phyloP scores from a whole-genome alignment of 192 early-diverging fungal species.

The Backusella australiensis region DNA sequence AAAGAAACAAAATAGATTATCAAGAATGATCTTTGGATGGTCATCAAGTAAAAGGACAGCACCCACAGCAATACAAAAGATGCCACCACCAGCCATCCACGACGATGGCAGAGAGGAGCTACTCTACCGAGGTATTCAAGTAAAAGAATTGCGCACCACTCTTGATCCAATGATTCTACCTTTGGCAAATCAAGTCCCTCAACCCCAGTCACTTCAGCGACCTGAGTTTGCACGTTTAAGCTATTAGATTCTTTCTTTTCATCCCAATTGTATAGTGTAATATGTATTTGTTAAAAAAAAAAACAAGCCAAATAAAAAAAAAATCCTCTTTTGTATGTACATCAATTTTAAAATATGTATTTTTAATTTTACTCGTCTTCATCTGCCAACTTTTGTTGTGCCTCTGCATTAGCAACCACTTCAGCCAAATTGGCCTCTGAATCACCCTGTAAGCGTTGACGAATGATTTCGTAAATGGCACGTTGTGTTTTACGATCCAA shows the following conservation, averaged over 20 bases:
- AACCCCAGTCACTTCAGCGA: background rate
- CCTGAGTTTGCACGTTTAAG: background rate
- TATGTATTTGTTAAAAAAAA: background rate
- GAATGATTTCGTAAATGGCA: conserved; percentile 76
- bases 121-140: background rate
- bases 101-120: background rate
- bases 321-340: background rate
- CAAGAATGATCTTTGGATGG: background rate
- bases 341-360: background rate
- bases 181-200: background rate
- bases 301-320: background rate
- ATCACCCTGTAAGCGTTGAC: conserved; percentile 39
- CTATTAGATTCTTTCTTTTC: background rate
- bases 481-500: conserved; percentile 70
- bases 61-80: background rate
- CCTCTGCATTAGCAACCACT: conserved; percentile 35
- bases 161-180: background rate
- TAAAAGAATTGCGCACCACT: background rate
- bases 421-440: conserved; percentile 35
- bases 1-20: background rate
- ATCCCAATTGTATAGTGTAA: background rate
- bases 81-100: background rate
- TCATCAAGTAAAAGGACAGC: background rate
- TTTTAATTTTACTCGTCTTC: conserved; percentile 5
- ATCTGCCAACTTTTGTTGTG: conserved; percentile 27